Evolutionary conservation across 768 basidiomycete genomes (phyloP).

Genomic region (Saitozyma sp.): DNA sequence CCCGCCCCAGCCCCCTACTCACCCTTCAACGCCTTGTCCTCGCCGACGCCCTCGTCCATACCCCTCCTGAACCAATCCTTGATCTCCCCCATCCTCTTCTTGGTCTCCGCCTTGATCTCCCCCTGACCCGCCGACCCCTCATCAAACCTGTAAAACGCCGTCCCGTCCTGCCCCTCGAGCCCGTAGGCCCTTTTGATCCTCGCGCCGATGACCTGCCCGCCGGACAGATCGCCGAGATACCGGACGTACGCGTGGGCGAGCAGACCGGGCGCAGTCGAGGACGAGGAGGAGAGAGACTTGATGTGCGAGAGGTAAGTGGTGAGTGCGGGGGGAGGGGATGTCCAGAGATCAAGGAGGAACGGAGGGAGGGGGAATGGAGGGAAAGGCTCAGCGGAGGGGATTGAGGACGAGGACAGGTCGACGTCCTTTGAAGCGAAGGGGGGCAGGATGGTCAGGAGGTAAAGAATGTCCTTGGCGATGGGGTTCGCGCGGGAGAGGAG

Average conservation of each 20-base stretch:
- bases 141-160: constrained; percentile 68
- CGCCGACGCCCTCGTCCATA: constrained; percentile 45
- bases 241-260: constrained; percentile 80
- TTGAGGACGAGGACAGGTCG: not conserved
- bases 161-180: constrained; percentile 62
- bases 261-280: constrained; percentile 59
- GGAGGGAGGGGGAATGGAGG: constrained; percentile 53
- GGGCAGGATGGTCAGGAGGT: constrained; percentile 61
- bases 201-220: constrained; percentile 70
- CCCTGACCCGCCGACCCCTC: constrained; percentile 8
- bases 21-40: constrained; percentile 43
- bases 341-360: constrained; percentile 57
- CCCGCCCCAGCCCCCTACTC: constrained; percentile 47
- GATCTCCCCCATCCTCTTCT: constrained; percentile 62
- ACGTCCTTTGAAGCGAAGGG: not conserved
- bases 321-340: constrained; percentile 59
- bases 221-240: constrained; percentile 77
- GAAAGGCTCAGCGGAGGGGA: constrained; percentile 14
- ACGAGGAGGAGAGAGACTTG: constrained; percentile 52
- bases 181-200: constrained; percentile 68
- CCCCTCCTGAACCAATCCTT: constrained; percentile 59
- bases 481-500: constrained; percentile 65
- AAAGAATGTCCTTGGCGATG: constrained; percentile 68
- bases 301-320: constrained; percentile 62
- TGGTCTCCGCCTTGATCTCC: constrained; percentile 34